These are phyloP conservation scores for Monosporozyma servazzii DNA, from an alignment of 805 yeast species.

Conservation along the genomic window DNA sequence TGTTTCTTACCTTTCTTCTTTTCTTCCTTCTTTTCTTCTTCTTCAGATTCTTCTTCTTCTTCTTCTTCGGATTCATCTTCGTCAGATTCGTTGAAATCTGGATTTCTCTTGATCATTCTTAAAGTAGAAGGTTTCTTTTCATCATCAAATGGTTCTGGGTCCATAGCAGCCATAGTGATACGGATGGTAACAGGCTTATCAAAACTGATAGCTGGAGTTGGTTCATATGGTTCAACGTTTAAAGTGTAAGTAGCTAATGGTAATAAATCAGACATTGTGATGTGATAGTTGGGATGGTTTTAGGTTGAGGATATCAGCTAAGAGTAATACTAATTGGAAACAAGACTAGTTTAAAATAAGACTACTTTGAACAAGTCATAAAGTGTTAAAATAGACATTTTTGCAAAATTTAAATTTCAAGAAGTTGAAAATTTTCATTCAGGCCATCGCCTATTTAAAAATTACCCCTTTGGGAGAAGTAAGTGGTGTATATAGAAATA, in stretches of 20 bases:
- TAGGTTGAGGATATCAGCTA: background rate
- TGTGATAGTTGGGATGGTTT: background rate
- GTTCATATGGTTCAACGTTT: constrained; percentile 78
- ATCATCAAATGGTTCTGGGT: constrained; percentile 72
- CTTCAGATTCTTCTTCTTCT: constrained; percentile 33
- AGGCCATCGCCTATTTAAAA: background rate
- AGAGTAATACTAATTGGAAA: background rate
- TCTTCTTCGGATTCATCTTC: constrained; percentile 36
- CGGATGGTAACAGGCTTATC: constrained; percentile 86
- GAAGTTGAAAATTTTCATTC: background rate
- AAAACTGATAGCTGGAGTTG: constrained; percentile 77
- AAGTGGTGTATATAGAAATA: background rate
- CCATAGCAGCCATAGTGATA: constrained; percentile 90
- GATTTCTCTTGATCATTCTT: constrained; percentile 71
- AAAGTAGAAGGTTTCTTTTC: constrained; percentile 81
- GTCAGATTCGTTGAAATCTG: constrained; percentile 39
- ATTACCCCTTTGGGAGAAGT: background rate
- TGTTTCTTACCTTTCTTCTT: constrained; percentile 38
- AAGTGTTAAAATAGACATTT: background rate
- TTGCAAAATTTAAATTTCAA: background rate
- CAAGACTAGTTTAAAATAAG: too few relatives aligned
- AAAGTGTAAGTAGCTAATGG: constrained; percentile 85
- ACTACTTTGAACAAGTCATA: background rate
- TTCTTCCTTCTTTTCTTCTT: constrained; percentile 34
- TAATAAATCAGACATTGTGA: constrained; percentile 55